Evolutionary conservation across 139 green algal genomes (phyloP), one percentile per base, ranked within the genome.

Genomic region (Spirogloea muscicola): DNA sequence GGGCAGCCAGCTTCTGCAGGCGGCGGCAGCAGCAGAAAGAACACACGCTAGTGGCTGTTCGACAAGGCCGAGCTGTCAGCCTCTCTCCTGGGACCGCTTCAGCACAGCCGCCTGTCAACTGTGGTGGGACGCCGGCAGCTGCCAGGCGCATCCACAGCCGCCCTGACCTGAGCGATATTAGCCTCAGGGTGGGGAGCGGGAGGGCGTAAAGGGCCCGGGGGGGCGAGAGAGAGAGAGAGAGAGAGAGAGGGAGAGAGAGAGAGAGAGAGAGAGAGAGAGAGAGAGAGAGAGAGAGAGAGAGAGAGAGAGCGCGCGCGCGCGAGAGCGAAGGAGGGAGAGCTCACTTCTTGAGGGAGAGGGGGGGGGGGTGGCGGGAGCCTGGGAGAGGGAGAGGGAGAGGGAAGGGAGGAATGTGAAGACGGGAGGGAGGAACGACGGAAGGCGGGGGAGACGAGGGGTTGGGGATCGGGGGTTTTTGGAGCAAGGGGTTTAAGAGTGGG

Each of bases 381-480:
- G 3, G 57, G 25, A 65, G 57, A 10, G 25, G 27, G 27, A 13
- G 6, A 46, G 57, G 29, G 33, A 42, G 57, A 38, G 7, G 29
- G 33, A 39, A 34, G 41, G 25, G 57, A 65, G 29, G 57, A 65
- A 34, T n/a, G 33, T 31, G 57, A 41, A 13, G 33, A 65, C 27
- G 33, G 33, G 57, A 65, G 33, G 25, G 57, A 65, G 57, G n/a
- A 38, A 34, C 33, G 25, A 0, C 25, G 33, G 39, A 0, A 41
- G 57, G 68, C 5, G 74, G 74, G 21, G 33, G 21, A 10, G 9
- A 77, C 25, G 68, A 55, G 9, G 68, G 29, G 27, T 2, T n/a
- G 0, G 52, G 34, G 7, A 31, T 77, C n/a, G n/a, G n/a, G n/a
- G n/a, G 33, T 5, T 77, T 34, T 18, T 57, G 55, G 57, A 55